A percentile compares a stretch with the other conserved stretches of the same genome.
Evolutionary conservation across 495 filamentous ascomycete species (phyloP).

Genomic region (Penicillium paradoxum): DNA sequence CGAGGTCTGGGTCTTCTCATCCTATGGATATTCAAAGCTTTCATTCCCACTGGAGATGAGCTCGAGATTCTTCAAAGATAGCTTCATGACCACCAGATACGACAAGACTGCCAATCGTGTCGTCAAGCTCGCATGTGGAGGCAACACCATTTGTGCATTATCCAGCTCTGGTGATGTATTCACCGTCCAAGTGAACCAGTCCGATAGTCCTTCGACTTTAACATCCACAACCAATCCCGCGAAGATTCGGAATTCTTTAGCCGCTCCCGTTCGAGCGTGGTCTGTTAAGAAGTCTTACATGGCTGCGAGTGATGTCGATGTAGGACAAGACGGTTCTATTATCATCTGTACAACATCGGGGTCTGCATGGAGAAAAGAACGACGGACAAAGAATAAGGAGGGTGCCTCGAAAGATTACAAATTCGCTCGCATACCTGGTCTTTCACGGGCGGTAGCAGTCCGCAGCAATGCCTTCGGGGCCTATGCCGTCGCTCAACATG

Average conservation of each 20-base stretch:
- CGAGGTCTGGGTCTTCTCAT: constrained; percentile 88
- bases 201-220: constrained; percentile 51
- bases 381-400: constrained; percentile 74
- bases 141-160: constrained; percentile 83
- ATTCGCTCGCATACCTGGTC: constrained; percentile 79
- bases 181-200: constrained; percentile 65
- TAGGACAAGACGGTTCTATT: constrained; percentile 90
- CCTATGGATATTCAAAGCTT: constrained; percentile 85
- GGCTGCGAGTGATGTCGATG: constrained; percentile 78
- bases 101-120: constrained; percentile 60
- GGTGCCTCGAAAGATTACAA: constrained; percentile 75
- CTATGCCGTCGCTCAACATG: constrained; percentile 81
- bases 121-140: constrained; percentile 71
- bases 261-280: constrained; percentile 75
- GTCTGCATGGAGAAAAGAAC: constrained; percentile 83
- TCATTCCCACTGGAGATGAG: constrained; percentile 72
- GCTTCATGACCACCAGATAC: constrained; percentile 63
- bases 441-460: constrained; percentile 78
- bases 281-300: constrained; percentile 72
- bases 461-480: constrained; percentile 83
- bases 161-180: constrained; percentile 81
- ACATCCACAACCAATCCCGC: constrained; percentile 85
- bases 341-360: constrained; percentile 90
- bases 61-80: constrained; percentile 60
- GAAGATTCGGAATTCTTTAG: constrained; percentile 75